Percentiles rank a stretch among this genome's conserved stretches.
Conservation (phyloP, 176 grass and related monocot genomes). For the Carex scoparia region DNA sequence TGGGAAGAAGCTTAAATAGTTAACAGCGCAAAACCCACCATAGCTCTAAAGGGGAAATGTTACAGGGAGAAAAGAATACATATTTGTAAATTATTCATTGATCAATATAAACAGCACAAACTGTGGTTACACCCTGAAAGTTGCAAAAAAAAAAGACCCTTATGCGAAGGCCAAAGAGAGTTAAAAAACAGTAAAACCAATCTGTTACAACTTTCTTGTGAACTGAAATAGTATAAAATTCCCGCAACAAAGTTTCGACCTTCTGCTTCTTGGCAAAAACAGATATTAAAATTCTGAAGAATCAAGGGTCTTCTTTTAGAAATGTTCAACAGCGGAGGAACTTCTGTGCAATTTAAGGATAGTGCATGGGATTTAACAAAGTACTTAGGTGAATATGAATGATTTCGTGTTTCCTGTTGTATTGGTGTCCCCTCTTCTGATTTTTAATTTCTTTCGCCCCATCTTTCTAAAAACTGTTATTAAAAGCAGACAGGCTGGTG, state of each 20-base stretch:
- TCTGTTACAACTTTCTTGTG: not conserved
- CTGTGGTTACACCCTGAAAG: too few relatives aligned
- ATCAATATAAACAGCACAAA: not conserved
- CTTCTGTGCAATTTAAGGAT: not conserved
- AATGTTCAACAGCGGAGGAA: not conserved
- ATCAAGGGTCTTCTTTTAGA: not conserved
- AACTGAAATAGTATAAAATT: not conserved
- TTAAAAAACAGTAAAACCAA: not conserved
- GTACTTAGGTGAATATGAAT: not conserved
- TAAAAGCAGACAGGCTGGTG: not conserved
- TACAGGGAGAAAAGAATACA: not conserved
- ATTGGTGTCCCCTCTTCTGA: not conserved
- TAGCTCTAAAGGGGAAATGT: slow-evolving; percentile 54
- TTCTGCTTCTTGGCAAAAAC: not conserved
- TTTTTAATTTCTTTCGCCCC: not conserved
- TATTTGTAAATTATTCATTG: not conserved
- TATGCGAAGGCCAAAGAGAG: not conserved
- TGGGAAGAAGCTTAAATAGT: slow-evolving; percentile 94
- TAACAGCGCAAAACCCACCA: slow-evolving; percentile 93
- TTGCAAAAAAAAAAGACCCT: too few relatives aligned
- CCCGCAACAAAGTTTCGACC: not conserved
- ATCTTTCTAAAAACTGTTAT: not conserved
- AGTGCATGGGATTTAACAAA: not conserved
- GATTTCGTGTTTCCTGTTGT: not conserved
- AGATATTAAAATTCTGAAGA: not conserved